Percentiles rank a stretch among this genome's conserved stretches.
These are phyloP conservation scores for Curvularia sp. DNA, from an alignment of 2,329 filamentous ascomycete species.

Conservation along the genomic window DNA sequence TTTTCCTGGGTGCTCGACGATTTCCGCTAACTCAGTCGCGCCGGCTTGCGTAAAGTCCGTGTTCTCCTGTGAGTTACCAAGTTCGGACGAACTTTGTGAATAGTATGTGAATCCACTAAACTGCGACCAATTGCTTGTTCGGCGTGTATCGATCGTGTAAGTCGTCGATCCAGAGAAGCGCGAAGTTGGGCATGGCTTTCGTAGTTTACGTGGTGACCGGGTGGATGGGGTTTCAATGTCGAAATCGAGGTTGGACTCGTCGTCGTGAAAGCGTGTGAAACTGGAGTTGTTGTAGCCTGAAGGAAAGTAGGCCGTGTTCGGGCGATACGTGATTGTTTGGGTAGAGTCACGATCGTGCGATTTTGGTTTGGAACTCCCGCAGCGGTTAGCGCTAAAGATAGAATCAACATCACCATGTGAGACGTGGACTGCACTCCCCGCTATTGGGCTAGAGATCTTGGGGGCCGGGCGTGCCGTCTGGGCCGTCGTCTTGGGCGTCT, in stretches of 20 bases:
- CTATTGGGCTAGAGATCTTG: conserved; percentile 12
- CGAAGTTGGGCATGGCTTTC: conserved; percentile 19
- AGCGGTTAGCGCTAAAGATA: conserved; percentile 5
- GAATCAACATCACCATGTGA: conserved; percentile 10
- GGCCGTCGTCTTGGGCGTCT: background rate
- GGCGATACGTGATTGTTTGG: conserved; percentile 25
- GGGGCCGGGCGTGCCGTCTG: background rate
- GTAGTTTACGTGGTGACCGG: conserved; percentile 18
- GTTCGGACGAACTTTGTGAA: conserved; percentile 7
- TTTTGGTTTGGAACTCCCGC: background rate
- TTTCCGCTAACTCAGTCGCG: conserved; percentile 4
- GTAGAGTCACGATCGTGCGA: conserved; percentile 17
- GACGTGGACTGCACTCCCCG: conserved; percentile 19
- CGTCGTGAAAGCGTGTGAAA: conserved; percentile 32
- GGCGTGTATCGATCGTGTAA: conserved; percentile 19
- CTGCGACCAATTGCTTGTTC: conserved; percentile 31
- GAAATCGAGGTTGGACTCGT: conserved; percentile 35
- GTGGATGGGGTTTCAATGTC: conserved; percentile 30
- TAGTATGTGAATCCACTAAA: conserved; percentile 31
- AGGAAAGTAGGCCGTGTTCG: conserved; percentile 19
- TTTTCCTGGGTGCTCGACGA: background rate
- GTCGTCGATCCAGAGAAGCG: conserved; percentile 15
- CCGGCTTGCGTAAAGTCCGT: background rate
- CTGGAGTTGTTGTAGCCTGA: conserved; percentile 1
- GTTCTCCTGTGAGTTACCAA: conserved; percentile 1